Conservation (phyloP, 1,284 basidiomycete species). For the Ceratobasidium sp. region DNA sequence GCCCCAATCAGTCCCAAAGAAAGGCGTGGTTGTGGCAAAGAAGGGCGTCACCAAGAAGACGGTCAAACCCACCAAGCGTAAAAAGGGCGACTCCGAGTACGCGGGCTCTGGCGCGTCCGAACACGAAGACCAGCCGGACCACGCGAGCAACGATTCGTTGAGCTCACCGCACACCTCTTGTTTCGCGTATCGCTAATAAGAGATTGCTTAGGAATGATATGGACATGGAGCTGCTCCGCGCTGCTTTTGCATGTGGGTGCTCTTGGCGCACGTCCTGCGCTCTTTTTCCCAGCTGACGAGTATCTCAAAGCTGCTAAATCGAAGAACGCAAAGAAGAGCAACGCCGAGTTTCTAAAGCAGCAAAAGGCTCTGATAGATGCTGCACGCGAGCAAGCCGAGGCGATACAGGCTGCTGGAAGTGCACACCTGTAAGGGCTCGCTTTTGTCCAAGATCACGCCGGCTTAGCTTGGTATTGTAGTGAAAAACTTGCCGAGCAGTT, state of each 20-base stretch:
- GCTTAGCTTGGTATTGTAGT: not conserved
- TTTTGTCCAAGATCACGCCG: not conserved
- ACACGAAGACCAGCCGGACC: not conserved
- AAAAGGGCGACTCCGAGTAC: slow-evolving; percentile 1
- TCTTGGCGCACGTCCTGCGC: not conserved
- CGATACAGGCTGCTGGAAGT: slow-evolving; percentile 8
- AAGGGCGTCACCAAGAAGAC: slow-evolving; percentile 13
- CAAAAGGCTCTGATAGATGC: slow-evolving; percentile 16
- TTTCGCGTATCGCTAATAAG: not conserved
- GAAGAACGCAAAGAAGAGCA: slow-evolving; percentile 28
- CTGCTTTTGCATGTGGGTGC: slow-evolving; percentile 31
- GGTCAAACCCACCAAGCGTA: not conserved
- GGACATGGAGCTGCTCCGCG: slow-evolving; percentile 31
- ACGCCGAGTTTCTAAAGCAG: slow-evolving; percentile 31
- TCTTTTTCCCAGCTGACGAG: not conserved
- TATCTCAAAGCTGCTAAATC: slow-evolving; percentile 24
- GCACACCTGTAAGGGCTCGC: slow-evolving; percentile 23
- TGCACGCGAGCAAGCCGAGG: slow-evolving; percentile 28
- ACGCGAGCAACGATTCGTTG: slow-evolving; percentile 29
- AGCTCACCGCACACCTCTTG: not conserved
- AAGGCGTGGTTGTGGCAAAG: not conserved
- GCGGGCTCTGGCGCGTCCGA: not conserved
- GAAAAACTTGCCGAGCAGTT: slow-evolving; percentile 5
- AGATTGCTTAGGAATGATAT: slow-evolving; percentile 12
- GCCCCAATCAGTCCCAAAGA: slow-evolving; percentile 1